Percentiles rank a stretch among this genome's conserved stretches.
Conservation (phyloP, 2,329 filamentous ascomycete species). For the Cercospora janseana region DNA sequence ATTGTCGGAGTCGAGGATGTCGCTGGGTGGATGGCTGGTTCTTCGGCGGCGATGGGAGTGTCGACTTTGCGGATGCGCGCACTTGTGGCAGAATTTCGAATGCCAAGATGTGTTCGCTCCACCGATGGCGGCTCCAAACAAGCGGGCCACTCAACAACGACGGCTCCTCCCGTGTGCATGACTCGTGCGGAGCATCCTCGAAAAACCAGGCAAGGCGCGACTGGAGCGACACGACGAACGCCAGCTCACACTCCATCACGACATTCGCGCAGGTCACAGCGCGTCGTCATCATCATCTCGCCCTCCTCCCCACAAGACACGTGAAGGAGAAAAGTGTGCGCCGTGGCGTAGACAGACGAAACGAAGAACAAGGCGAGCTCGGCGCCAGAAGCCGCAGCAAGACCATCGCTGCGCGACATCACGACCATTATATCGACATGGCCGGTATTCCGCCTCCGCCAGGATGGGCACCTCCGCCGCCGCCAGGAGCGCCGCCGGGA, state of each 20-base stretch:
- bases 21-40: constrained; percentile 12
- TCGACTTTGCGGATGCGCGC: constrained; percentile 8
- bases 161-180: constrained; percentile 2
- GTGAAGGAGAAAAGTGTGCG: constrained; percentile 5
- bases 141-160: not conserved
- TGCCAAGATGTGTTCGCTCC: constrained; percentile 2
- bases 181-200: constrained; percentile 8
- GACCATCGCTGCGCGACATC: constrained; percentile 13
- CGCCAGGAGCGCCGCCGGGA: constrained; percentile 51
- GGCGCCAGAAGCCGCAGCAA: constrained; percentile 29
- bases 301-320: not conserved
- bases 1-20: constrained; percentile 24
- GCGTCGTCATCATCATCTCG: constrained; percentile 19
- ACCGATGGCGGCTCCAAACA: not conserved
- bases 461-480: constrained; percentile 56
- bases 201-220: constrained; percentile 13
- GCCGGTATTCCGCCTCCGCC: constrained; percentile 65
- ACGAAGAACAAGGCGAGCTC: constrained; percentile 22
- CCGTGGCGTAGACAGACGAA: constrained; percentile 2
- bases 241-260: constrained; percentile 18
- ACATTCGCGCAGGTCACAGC: constrained; percentile 36
- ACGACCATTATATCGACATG: constrained; percentile 43
- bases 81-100: constrained; percentile 4
- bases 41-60: constrained; percentile 13
- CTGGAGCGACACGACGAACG: constrained; percentile 11